Percentiles rank a stretch among this genome's conserved stretches.
Conservation (phyloP, 2,329 filamentous ascomycete species). For the Trichoderma afroharzianum region DNA sequence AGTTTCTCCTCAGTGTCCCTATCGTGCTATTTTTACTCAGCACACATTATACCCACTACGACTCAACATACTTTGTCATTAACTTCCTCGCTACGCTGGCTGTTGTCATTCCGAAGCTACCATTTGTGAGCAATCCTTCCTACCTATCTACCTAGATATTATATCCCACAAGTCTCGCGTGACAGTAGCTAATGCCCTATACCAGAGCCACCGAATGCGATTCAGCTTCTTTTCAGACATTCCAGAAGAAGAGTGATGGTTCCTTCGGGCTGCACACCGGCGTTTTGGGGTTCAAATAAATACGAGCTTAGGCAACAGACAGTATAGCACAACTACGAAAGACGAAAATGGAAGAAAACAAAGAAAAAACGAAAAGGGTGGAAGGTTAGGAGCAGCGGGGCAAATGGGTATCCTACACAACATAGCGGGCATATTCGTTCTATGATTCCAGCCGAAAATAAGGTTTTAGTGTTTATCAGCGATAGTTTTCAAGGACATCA, state of each 20-base stretch:
- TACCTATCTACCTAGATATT: not conserved
- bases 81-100: conserved; percentile 90
- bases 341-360: not conserved
- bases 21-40: conserved; percentile 93
- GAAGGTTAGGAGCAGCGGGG: conserved; percentile 15
- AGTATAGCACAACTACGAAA: conserved; percentile 7
- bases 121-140: conserved; percentile 71
- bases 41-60: conserved; percentile 99
- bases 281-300: conserved; percentile 16
- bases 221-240: conserved; percentile 70
- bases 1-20: conserved; percentile 91
- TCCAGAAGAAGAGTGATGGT: conserved; percentile 51
- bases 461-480: conserved; percentile 22
- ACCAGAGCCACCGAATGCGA: conserved; percentile 72
- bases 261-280: conserved; percentile 15
- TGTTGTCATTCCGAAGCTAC: conserved; percentile 94
- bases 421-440: conserved; percentile 35
- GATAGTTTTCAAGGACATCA: conserved; percentile 27
- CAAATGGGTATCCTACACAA: conserved; percentile 25
- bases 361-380: conserved; percentile 6
- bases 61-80: conserved; percentile 93
- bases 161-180: not conserved
- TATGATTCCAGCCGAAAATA: conserved; percentile 27
- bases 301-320: conserved; percentile 17
- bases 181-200: conserved; percentile 24